Conservation (phyloP, 768 basidiomycete genomes). For the Exidia glandulosa region DNA sequence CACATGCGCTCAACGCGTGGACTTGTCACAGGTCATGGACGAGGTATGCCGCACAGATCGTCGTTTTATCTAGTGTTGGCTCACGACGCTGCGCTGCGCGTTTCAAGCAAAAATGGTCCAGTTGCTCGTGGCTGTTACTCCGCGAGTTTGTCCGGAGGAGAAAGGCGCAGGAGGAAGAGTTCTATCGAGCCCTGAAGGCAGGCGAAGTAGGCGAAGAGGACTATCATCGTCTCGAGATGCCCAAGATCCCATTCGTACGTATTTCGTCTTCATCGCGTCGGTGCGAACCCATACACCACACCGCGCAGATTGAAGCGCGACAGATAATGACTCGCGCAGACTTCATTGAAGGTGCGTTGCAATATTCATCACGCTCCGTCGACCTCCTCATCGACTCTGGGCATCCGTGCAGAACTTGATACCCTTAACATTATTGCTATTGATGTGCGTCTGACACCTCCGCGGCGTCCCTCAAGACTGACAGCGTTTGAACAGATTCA, state of each 20-base stretch:
- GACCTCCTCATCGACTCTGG: neutral
- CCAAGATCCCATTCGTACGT: conserved; percentile 50
- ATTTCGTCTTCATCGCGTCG: neutral
- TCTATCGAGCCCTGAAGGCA: conserved; percentile 27
- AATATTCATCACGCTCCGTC: neutral
- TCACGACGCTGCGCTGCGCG: neutral
- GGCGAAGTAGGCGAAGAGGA: conserved; percentile 23
- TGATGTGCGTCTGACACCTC: conserved; percentile 38
- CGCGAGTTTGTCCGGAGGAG: conserved; percentile 59
- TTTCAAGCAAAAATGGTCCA: conserved; percentile 64
- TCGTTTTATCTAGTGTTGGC: conserved; percentile 1
- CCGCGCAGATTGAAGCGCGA: conserved; percentile 49
- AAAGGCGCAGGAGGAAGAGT: conserved; percentile 35
- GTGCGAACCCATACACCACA: neutral
- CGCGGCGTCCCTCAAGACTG: conserved; percentile 2
- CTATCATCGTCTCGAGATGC: conserved; percentile 40
- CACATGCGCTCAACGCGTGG: neutral
- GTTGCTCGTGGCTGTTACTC: conserved; percentile 71
- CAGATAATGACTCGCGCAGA: conserved; percentile 80
- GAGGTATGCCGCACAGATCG: conserved; percentile 44
- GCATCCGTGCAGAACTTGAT: conserved; percentile 40
- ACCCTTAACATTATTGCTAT: conserved; percentile 65
- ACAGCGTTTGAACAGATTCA: conserved; percentile 35
- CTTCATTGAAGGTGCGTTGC: conserved; percentile 56
- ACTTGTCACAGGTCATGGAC: conserved; percentile 49